A percentile compares a stretch with the other conserved stretches of the same genome.
Conservation (phyloP, 257 asterid genomes). For the Solanum chmielewskii region DNA sequence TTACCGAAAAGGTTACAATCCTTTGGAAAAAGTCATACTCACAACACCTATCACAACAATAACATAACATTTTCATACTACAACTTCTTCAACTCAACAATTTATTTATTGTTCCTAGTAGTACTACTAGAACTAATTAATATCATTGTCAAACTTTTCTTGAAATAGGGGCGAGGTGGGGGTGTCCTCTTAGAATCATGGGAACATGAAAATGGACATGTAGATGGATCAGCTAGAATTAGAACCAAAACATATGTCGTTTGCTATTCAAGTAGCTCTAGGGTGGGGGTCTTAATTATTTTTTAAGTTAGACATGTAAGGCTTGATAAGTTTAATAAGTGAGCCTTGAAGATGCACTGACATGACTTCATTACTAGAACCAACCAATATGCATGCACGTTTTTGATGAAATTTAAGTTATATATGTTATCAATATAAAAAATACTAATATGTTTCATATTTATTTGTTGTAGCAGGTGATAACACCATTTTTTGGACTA, state of each 20-base stretch:
- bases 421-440: background rate
- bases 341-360: conserved; percentile 70
- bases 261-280: too few species aligned
- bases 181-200: background rate
- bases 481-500: background rate
- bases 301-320: background rate
- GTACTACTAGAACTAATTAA: background rate
- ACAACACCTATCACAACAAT: background rate
- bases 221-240: background rate
- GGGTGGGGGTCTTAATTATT: background rate
- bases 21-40: too few species aligned
- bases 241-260: background rate
- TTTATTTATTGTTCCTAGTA: background rate
- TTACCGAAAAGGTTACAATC: too few species aligned
- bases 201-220: background rate
- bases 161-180: background rate
- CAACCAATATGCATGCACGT: conserved; percentile 20
- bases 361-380: conserved; percentile 76
- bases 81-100: background rate
- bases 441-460: background rate
- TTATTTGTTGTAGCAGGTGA: background rate
- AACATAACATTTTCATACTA: background rate
- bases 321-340: conserved; percentile 37
- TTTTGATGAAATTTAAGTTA: background rate
- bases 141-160: background rate